Evolutionary conservation across 768 basidiomycete genomes (phyloP).

Genomic region (Calocera viscosa): DNA sequence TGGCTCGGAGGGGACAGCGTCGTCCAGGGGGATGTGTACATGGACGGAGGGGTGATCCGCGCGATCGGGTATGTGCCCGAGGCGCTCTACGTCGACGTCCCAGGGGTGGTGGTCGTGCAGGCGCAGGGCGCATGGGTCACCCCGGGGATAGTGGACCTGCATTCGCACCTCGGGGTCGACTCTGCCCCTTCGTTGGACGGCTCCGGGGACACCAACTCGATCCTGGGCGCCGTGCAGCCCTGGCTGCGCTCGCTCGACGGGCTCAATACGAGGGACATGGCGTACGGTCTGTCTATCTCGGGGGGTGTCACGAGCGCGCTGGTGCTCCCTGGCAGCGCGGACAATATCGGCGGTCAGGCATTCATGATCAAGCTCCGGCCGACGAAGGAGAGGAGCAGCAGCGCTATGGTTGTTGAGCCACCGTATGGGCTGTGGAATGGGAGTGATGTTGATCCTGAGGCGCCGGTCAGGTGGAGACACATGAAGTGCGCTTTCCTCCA

Average conservation of each 20-base stretch:
- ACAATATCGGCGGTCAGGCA: slow-evolving; percentile 15
- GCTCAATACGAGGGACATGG: slow-evolving; percentile 28
- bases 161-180: slow-evolving; percentile 38
- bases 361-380: slow-evolving; percentile 28
- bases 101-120: slow-evolving; percentile 42
- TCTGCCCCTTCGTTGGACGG: slow-evolving; percentile 28
- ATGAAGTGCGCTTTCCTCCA: slow-evolving; percentile 22
- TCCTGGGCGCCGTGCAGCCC: slow-evolving; percentile 17
- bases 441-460: not conserved
- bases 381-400: slow-evolving; percentile 19
- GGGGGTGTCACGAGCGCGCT: slow-evolving; percentile 8
- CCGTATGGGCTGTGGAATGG: slow-evolving; percentile 11
- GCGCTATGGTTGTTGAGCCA: slow-evolving; percentile 3
- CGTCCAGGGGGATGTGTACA: not conserved
- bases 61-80: slow-evolving; percentile 1
- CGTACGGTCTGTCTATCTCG: slow-evolving; percentile 24
- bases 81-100: slow-evolving; percentile 24
- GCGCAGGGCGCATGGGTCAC: slow-evolving; percentile 64
- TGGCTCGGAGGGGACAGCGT: not conserved
- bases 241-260: slow-evolving; percentile 27
- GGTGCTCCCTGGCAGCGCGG: slow-evolving; percentile 17
- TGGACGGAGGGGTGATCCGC: slow-evolving; percentile 25
- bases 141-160: slow-evolving; percentile 47
- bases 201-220: slow-evolving; percentile 21
- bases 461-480: not conserved